These are phyloP conservation scores for Aspergillus wentii DNA, from an alignment of 495 filamentous ascomycete species.

Conservation along the genomic window DNA sequence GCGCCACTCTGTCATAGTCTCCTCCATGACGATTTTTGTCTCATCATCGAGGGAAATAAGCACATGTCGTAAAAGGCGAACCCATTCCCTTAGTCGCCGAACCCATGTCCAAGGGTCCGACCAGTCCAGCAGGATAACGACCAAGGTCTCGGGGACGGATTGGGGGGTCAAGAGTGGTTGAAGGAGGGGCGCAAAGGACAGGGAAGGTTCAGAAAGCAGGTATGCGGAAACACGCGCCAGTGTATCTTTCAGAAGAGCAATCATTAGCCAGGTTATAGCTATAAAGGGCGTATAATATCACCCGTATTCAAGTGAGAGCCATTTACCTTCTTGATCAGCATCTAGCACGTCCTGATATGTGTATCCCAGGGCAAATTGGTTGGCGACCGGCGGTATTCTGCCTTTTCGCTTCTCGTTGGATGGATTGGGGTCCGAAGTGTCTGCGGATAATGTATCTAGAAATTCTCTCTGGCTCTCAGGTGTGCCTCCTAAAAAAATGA, in stretches of 20 bases:
- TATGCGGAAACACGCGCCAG: slow-evolving; percentile 89
- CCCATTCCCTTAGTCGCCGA: slow-evolving; percentile 82
- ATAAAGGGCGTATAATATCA: no score
- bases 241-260: slow-evolving; percentile 53
- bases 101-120: slow-evolving; percentile 89
- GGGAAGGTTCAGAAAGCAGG: slow-evolving; percentile 76
- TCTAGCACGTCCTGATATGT: slow-evolving; percentile 94
- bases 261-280: slow-evolving; percentile 1
- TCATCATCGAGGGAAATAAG: slow-evolving; percentile 70
- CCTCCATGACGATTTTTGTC: slow-evolving; percentile 76
- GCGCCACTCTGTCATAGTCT: slow-evolving; percentile 63
- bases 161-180: slow-evolving; percentile 80
- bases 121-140: slow-evolving; percentile 91
- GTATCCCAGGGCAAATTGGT: slow-evolving; percentile 89
- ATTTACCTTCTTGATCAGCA: slow-evolving; percentile 83
- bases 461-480: slow-evolving; percentile 86
- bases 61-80: slow-evolving; percentile 71
- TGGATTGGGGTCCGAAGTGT: slow-evolving; percentile 46
- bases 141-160: slow-evolving; percentile 79
- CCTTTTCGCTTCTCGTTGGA: slow-evolving; percentile 56
- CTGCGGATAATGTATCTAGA: slow-evolving; percentile 70
- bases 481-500: slow-evolving; percentile 62
- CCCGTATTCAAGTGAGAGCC: neutral
- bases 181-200: slow-evolving; percentile 77
- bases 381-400: slow-evolving; percentile 77